Evolutionary conservation across 1,139 yeast genomes (phyloP).

Genomic region (Citeromyces hawaiiensis): DNA sequence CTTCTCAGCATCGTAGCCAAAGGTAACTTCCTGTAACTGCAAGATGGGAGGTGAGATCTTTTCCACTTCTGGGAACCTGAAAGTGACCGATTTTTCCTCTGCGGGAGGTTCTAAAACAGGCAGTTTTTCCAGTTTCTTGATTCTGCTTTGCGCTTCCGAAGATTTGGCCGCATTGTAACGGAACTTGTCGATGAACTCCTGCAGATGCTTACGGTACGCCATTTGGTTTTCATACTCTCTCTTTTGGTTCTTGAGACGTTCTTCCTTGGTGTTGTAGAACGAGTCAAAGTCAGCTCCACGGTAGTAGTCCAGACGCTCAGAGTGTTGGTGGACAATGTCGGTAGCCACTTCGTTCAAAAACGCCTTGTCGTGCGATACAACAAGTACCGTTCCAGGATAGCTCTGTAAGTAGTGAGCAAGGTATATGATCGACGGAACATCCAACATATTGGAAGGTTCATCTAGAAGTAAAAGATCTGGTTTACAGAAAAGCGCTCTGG

Average conservation of each 20-base stretch:
- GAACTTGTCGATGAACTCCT: slow-evolving; percentile 87
- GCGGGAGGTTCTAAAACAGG: slow-evolving; percentile 92
- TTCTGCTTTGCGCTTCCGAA: slow-evolving; percentile 94
- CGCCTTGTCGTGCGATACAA: slow-evolving; percentile 96
- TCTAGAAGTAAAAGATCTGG: slow-evolving; percentile 87
- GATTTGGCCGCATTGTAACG: slow-evolving; percentile 97
- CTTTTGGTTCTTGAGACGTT: slow-evolving; percentile 82
- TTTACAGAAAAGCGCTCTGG: slow-evolving; percentile 93
- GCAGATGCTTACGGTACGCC: slow-evolving; percentile 91
- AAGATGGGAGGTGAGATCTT: slow-evolving; percentile 86
- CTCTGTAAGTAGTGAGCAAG: slow-evolving; percentile 80
- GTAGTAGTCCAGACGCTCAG: slow-evolving; percentile 91
- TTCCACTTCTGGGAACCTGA: slow-evolving; percentile 94
- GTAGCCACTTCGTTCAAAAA: slow-evolving; percentile 96
- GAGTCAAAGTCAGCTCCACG: slow-evolving; percentile 90
- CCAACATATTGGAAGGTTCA: slow-evolving; percentile 99
- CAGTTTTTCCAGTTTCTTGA: slow-evolving; percentile 86
- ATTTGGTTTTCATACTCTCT: slow-evolving; percentile 95
- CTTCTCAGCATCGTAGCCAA: slow-evolving; percentile 64
- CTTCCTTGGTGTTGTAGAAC: slow-evolving; percentile 89
- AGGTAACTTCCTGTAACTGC: slow-evolving; percentile 75
- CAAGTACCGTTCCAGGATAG: slow-evolving; percentile 84
- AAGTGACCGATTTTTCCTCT: slow-evolving; percentile 74
- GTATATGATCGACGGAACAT: slow-evolving; percentile 94
- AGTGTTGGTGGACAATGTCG: slow-evolving; percentile 93